Percentiles rank a stretch among this genome's conserved stretches.
phyloP scores from a whole-genome alignment of 306 rosid genomes.

The Dalbergia cultrata region DNA sequence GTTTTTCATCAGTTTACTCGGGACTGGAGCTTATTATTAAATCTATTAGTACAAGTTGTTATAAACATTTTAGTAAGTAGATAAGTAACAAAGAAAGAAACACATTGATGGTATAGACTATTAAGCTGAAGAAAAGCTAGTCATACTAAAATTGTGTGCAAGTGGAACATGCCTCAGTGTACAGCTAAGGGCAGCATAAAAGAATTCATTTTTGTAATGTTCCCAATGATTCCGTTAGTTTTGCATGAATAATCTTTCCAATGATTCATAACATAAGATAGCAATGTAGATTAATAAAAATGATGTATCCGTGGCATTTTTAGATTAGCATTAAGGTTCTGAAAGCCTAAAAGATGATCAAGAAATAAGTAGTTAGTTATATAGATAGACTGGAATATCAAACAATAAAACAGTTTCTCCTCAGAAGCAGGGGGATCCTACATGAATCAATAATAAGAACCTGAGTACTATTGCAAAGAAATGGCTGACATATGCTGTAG shows the following conservation, averaged over 20 bases:
- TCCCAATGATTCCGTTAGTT: neutral
- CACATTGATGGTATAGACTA: neutral
- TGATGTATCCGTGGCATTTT: constrained; percentile 2
- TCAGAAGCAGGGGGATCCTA: constrained; percentile 19
- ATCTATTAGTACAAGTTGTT: neutral
- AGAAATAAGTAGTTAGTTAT: constrained; percentile 10
- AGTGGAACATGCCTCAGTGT: constrained; percentile 14
- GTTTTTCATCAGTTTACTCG: constrained; percentile 17
- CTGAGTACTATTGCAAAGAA: neutral
- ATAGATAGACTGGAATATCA: constrained; percentile 2
- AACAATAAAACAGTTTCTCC: constrained; percentile 1
- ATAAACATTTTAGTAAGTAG: neutral
- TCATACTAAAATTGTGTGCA: neutral
- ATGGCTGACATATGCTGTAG: neutral
- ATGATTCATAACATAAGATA: neutral
- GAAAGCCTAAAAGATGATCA: constrained; percentile 12
- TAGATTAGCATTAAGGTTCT: constrained; percentile 6
- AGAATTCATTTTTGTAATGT: neutral
- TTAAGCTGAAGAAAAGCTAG: constrained; percentile 13
- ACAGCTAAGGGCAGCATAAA: constrained; percentile 3
- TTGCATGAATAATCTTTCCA: neutral
- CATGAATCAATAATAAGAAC: constrained; percentile 26
- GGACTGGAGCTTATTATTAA: constrained; percentile 22
- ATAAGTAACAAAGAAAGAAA: neutral
- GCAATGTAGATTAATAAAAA: constrained; percentile 23